A percentile compares a stretch with the other conserved stretches of the same genome.
phyloP scores from a whole-genome alignment of 2,329 filamentous ascomycete species.

The Penicillium sclerotiorum region DNA sequence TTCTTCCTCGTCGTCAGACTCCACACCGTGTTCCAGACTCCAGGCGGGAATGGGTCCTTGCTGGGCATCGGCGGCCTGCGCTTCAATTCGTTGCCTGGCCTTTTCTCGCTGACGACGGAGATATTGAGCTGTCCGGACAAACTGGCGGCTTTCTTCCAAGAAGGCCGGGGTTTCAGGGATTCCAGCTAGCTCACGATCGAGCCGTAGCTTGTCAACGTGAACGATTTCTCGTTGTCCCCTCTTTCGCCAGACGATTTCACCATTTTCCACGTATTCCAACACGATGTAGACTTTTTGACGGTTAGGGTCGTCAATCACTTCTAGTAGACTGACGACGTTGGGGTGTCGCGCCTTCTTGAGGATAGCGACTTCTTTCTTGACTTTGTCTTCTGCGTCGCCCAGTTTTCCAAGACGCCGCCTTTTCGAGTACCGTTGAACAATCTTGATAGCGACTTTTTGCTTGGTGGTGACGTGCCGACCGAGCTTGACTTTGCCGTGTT shows the following conservation, averaged over 20 bases:
- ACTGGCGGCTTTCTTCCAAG: constrained; percentile 47
- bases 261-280: constrained; percentile 89
- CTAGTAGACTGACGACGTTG: constrained; percentile 93
- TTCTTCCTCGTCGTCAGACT: constrained; percentile 54
- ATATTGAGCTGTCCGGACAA: constrained; percentile 41
- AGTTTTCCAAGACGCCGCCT: constrained; percentile 81
- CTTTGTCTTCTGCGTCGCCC: constrained; percentile 69
- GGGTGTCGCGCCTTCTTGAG: constrained; percentile 96
- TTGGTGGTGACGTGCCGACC: constrained; percentile 76
- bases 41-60: constrained; percentile 66
- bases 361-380: constrained; percentile 95
- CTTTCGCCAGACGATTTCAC: constrained; percentile 92
- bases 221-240: constrained; percentile 84
- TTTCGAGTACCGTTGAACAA: constrained; percentile 94
- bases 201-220: constrained; percentile 75
- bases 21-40: constrained; percentile 79
- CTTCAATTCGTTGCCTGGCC: constrained; percentile 62
- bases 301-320: constrained; percentile 96
- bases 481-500: constrained; percentile 97
- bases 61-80: constrained; percentile 59
- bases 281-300: constrained; percentile 98
- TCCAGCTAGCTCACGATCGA: constrained; percentile 74
- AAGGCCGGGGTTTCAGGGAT: constrained; percentile 67
- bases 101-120: constrained; percentile 53
- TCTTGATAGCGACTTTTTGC: constrained; percentile 93